Base-by-base conservation (phyloP, 2,329 filamentous ascomycete genomes). In the Cytospora chrysosperma region DNA sequence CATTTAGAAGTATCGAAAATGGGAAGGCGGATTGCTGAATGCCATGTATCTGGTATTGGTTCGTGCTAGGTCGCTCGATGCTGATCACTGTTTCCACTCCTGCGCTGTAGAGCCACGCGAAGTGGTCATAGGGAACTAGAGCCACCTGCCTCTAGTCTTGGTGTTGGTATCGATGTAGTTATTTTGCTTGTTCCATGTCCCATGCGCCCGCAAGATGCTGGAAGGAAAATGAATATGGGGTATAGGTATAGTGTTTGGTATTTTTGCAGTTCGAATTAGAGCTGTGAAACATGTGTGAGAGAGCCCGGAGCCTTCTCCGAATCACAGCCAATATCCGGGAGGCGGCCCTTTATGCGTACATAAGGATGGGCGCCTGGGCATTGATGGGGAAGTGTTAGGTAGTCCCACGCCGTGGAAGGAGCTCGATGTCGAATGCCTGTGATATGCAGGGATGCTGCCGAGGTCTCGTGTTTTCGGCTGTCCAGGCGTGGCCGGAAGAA, bases 201-300 rank as follows among this genome's bases (percentile, higher is more conserved):
- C 37, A 27, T 66, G 57, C 64, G 64, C 64, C 64, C 50, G 52
- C 54, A 47, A 63, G 60, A 66, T 66, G 64, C 64, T 56, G 47
- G 51, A 58, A 62, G 47, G 50, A 58, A 59, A 63, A 54, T 21
- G 21, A 49, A 47, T 59, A 56, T 56, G 28, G 61, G 64, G 64
- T 66, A 66, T 64, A 54, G 47, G 63, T 61, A 55, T 37, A 40
- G 43, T 56, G 53, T 40, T 61, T 54, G 26, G 21, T 37, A 27
- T 47, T 59, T 27, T 56, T 32, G 12, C 24, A n/a, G 19, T 19
- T 47, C 43, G 10, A 47, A 47, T 47, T 24, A 47, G 43, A 47
- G 21, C 43, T 47, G 43, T 47, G n/a, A 47, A 13, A 47, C 43
- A 24, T 24, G 10, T 47, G 43, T 24, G 27, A 50, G 30, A 51